Base-by-base conservation (phyloP, 1,284 basidiomycete species). In the Apiotrichum montevideense region DNA sequence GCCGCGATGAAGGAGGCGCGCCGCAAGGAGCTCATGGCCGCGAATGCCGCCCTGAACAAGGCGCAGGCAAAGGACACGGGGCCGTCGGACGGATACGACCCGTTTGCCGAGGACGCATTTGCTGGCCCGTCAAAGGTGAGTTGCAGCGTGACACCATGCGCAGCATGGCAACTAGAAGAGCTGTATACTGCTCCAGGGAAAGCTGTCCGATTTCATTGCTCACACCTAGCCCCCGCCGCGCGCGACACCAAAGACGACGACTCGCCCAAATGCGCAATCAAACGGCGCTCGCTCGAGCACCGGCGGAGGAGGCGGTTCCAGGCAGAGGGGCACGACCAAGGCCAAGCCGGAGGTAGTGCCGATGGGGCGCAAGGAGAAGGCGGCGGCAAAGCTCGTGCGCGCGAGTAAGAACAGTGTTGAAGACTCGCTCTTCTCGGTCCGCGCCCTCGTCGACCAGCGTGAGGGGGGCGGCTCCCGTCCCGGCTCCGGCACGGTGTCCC, bases 91-190 rank as follows among this genome's bases (percentile, higher is more conserved):
- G 69, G 67, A 4, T 73, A 70, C 39, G 63, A 75, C 52, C 72
- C 71, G 1, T 75, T 75, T 56, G 73, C 72, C 8, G 73, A 75
- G 55, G 72, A 71, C 46, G 52, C 55, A 11, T 44, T 52, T 15
- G n/a, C 59, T 10, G 54, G 48, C 3, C 60, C 60, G 29, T 56
- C 57, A n/a, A 48, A 41, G 42, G 60, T 62, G 46, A n/a, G 60
- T 62, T 4, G n/a, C 41, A 14, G 7, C 7, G 37, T 39, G 37
- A 39, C 37, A 39, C 37, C 37, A 39, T 13, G 37, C 37, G 13
- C 37, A 8, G 37, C 9, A 39, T 39, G 37, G 37, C 13, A 9
- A 21, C 21, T 21, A 21, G 21, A 21, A 21, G 21, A 21, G 21
- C 21, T 39, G 37, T 39, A 39, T 39, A 39, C 37, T 39, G 37